Evolutionary conservation across 208 protist species (phyloP).

Genomic region (Acanthamoeba castellanii): DNA sequence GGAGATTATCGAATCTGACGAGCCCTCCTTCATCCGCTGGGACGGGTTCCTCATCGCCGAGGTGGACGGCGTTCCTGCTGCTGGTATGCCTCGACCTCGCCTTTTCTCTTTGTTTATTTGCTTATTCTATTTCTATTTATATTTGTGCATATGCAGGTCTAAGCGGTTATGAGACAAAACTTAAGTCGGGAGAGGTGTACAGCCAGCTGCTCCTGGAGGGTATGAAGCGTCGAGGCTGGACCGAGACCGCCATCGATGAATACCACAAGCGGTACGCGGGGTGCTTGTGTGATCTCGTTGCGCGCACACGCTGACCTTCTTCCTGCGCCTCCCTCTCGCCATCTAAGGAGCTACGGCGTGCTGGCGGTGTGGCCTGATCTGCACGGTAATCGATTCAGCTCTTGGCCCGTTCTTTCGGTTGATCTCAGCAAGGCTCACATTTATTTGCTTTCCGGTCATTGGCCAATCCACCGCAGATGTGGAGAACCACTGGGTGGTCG

Average conservation of each 20-base stretch:
- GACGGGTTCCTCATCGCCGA: constrained; percentile 39
- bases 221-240: not conserved
- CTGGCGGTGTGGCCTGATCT: not conserved
- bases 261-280: not conserved
- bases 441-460: not conserved
- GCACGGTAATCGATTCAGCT: not conserved
- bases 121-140: not conserved
- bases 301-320: not conserved
- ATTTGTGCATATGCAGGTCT: not conserved
- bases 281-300: not conserved
- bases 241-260: not conserved
- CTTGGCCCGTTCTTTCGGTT: not conserved
- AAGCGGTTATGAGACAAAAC: constrained; percentile 9
- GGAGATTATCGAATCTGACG: constrained; percentile 21
- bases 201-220: not conserved
- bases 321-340: not conserved
- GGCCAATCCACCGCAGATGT: not conserved
- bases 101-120: not conserved
- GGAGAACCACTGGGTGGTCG: constrained; percentile 14
- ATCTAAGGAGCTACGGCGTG: not conserved
- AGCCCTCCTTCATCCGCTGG: constrained; percentile 27
- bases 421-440: not conserved
- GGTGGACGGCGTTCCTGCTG: constrained; percentile 26
- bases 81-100: not conserved
- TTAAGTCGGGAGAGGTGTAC: not conserved